A percentile compares a stretch with the other conserved stretches of the same genome.
Conservation (phyloP, 176 grass and related monocot species). For the Bothriochloa decipiens region DNA sequence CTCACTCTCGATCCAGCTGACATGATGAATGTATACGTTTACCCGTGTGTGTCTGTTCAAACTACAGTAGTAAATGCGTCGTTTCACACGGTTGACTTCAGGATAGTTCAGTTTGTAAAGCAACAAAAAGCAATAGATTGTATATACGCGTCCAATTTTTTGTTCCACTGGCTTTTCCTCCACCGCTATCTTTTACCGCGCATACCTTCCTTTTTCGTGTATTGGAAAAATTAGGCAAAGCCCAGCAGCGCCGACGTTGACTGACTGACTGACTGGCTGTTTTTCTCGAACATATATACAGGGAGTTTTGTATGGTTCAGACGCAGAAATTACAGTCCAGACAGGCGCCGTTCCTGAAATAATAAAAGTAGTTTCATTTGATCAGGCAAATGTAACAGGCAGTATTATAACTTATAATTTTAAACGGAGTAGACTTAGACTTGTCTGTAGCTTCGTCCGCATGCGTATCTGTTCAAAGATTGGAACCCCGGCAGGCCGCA, state of each 20-base stretch:
- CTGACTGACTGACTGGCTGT: neutral
- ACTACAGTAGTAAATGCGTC: neutral
- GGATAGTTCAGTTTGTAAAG: neutral
- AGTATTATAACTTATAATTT: neutral
- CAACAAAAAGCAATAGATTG: neutral
- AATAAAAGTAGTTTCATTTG: neutral
- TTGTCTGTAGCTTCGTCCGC: conserved; percentile 11
- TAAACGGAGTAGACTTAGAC: neutral
- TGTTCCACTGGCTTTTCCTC: neutral
- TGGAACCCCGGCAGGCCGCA: neutral
- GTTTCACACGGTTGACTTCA: neutral
- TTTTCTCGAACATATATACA: neutral
- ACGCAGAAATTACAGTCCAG: neutral
- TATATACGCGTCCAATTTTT: neutral
- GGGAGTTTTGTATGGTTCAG: neutral
- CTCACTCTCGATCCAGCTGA: neutral
- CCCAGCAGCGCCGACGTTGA: conserved; percentile 30
- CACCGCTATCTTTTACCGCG: conserved; percentile 32
- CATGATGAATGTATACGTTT: neutral
- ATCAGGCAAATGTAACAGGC: neutral
- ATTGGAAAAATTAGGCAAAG: conserved; percentile 26
- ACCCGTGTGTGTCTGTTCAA: conserved; percentile 3
- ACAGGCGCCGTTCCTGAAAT: neutral
- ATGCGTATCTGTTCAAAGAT: conserved; percentile 34
- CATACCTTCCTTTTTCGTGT: neutral